phyloP scores from a whole-genome alignment of 2,329 filamentous ascomycete species.

The Exserohilum turcica region DNA sequence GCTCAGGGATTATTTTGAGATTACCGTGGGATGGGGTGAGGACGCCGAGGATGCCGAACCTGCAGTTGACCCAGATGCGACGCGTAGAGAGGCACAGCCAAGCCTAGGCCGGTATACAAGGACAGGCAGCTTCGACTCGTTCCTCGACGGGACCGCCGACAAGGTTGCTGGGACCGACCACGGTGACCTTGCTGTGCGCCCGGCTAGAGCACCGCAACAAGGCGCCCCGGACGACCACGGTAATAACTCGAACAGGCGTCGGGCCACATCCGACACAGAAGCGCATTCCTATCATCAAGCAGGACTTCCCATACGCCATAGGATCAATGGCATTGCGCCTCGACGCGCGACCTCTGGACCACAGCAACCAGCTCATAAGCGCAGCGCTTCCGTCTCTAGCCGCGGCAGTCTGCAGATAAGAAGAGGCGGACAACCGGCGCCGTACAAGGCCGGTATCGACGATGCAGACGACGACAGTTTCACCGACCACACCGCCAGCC shows the following conservation, averaged over 20 bases:
- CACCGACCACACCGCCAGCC: slow-evolving; percentile 36
- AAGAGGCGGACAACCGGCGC: slow-evolving; percentile 22
- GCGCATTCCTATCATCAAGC: slow-evolving; percentile 27
- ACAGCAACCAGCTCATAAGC: slow-evolving; percentile 24
- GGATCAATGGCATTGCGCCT: slow-evolving; percentile 27
- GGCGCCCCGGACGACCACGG: slow-evolving; percentile 12
- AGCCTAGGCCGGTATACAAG: slow-evolving; percentile 34
- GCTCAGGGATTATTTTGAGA: slow-evolving; percentile 57
- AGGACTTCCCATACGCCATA: slow-evolving; percentile 35
- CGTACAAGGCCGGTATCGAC: slow-evolving; percentile 21
- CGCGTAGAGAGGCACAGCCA: slow-evolving; percentile 32
- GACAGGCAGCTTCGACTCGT: slow-evolving; percentile 64
- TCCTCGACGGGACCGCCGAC: slow-evolving; percentile 62
- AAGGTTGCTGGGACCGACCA: slow-evolving; percentile 52
- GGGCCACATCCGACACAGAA: slow-evolving; percentile 36
- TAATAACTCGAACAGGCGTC: slow-evolving; percentile 16
- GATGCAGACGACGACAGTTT: slow-evolving; percentile 38
- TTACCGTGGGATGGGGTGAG: slow-evolving; percentile 67
- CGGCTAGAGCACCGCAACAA: slow-evolving; percentile 25
- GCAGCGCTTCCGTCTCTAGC: slow-evolving; percentile 44
- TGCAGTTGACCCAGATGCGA: slow-evolving; percentile 39
- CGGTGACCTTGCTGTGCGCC: slow-evolving; percentile 24
- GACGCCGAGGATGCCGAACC: slow-evolving; percentile 45
- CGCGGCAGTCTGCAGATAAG: slow-evolving; percentile 43
- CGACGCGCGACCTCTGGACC: slow-evolving; percentile 28